phyloP scores from a whole-genome alignment of 2,329 filamentous ascomycete genomes.

The Aspergillus piperis region DNA sequence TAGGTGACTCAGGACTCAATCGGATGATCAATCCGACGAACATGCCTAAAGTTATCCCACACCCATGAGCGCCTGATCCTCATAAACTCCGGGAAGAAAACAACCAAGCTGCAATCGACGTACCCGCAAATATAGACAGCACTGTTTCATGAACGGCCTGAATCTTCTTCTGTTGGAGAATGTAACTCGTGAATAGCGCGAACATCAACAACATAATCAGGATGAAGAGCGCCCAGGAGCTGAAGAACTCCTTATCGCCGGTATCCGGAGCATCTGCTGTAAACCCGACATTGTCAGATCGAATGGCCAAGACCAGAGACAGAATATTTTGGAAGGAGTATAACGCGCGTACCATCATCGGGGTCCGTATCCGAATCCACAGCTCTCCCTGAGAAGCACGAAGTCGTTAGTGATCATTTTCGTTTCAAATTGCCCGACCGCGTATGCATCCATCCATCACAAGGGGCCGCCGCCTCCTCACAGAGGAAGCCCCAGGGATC shows the following conservation, averaged over 20 bases:
- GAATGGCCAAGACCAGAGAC: neutral
- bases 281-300: slow-evolving; percentile 23
- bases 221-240: slow-evolving; percentile 97
- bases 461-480: neutral
- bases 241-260: slow-evolving; percentile 88
- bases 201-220: slow-evolving; percentile 90
- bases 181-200: slow-evolving; percentile 95
- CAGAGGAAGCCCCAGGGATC: neutral
- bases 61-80: slow-evolving; percentile 14
- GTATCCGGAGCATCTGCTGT: slow-evolving; percentile 68
- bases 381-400: slow-evolving; percentile 34
- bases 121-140: slow-evolving; percentile 95
- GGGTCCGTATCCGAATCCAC: slow-evolving; percentile 40
- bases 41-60: slow-evolving; percentile 66
- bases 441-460: neutral
- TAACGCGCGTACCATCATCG: slow-evolving; percentile 38
- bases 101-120: slow-evolving; percentile 9
- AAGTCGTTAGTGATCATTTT: slow-evolving; percentile 21
- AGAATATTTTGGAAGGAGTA: slow-evolving; percentile 9
- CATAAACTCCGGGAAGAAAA: neutral
- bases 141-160: slow-evolving; percentile 98
- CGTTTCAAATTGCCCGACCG: neutral
- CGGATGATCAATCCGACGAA: slow-evolving; percentile 87
- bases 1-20: slow-evolving; percentile 75
- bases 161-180: slow-evolving; percentile 93